These are phyloP conservation scores for Emericellopsis cladophorae DNA, from an alignment of 2,329 filamentous ascomycete genomes.

Conservation along the genomic window DNA sequence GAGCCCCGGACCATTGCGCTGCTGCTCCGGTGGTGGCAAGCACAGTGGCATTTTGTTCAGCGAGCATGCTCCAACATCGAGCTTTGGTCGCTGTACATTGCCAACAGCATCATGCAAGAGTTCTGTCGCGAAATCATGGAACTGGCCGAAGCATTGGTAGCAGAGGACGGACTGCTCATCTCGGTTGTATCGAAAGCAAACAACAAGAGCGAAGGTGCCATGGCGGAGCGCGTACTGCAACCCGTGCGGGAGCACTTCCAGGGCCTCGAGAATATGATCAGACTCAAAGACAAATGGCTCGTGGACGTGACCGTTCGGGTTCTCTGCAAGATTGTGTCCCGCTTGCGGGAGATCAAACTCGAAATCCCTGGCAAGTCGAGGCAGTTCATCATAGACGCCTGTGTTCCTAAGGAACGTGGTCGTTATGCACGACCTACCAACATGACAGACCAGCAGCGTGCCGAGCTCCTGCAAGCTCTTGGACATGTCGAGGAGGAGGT, in stretches of 20 bases:
- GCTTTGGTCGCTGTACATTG: slow-evolving; percentile 63
- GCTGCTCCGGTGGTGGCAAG: slow-evolving; percentile 69
- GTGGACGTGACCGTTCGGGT: slow-evolving; percentile 72
- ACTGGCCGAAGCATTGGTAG: slow-evolving; percentile 73
- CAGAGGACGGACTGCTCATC: slow-evolving; percentile 73
- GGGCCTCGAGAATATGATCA: slow-evolving; percentile 76
- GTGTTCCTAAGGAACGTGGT: slow-evolving; percentile 44
- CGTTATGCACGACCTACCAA: slow-evolving; percentile 60
- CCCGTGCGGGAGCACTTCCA: slow-evolving; percentile 36
- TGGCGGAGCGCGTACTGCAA: slow-evolving; percentile 24
- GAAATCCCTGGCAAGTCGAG: slow-evolving; percentile 50
- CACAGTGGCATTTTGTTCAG: slow-evolving; percentile 69
- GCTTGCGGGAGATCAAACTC: slow-evolving; percentile 67
- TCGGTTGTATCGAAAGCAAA: slow-evolving; percentile 35
- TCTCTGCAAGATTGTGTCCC: slow-evolving; percentile 70
- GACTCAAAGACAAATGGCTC: slow-evolving; percentile 78
- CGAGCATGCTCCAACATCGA: slow-evolving; percentile 77
- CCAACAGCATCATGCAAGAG: slow-evolving; percentile 72
- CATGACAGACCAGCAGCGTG: slow-evolving; percentile 68
- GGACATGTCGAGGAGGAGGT: slow-evolving; percentile 45
- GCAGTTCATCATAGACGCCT: slow-evolving; percentile 52
- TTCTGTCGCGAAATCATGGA: slow-evolving; percentile 95
- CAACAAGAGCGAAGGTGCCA: slow-evolving; percentile 20
- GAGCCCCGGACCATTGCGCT: slow-evolving; percentile 49
- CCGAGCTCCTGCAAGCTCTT: slow-evolving; percentile 58